Conservation (phyloP, 2,329 filamentous ascomycete species). For the Aspergillus spinulosporus region DNA sequence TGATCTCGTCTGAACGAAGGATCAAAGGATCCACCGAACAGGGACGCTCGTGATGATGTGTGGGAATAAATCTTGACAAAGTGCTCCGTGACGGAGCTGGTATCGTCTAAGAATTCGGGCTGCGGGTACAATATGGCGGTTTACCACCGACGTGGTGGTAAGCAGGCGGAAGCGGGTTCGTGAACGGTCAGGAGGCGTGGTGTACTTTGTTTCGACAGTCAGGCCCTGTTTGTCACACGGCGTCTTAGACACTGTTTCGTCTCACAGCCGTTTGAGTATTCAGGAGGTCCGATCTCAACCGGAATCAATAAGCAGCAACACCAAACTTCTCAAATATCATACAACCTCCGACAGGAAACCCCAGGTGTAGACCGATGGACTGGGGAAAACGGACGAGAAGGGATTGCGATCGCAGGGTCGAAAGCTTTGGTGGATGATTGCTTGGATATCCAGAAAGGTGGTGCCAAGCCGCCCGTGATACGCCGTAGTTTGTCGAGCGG, state of each 20-base stretch:
- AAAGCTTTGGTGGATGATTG: background rate
- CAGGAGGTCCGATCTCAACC: constrained; percentile 18
- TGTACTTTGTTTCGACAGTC: constrained; percentile 9
- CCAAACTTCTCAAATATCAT: constrained; percentile 10
- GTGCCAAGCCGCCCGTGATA: constrained; percentile 25
- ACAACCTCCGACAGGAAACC: constrained; percentile 17
- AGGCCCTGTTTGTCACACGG: constrained; percentile 9
- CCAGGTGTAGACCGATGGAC: constrained; percentile 10
- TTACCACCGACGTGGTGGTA: constrained; percentile 34
- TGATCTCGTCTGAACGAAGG: constrained; percentile 51
- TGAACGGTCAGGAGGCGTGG: background rate
- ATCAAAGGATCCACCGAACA: constrained; percentile 59
- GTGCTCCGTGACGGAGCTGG: constrained; percentile 44
- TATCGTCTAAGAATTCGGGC: constrained; percentile 26
- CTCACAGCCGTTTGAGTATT: constrained; percentile 11
- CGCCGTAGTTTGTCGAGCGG: constrained; percentile 23
- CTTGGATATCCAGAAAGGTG: constrained; percentile 9
- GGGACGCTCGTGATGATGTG: constrained; percentile 55
- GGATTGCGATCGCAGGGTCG: background rate
- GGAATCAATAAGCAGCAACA: constrained; percentile 6
- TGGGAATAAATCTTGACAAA: constrained; percentile 57
- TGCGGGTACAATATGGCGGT: constrained; percentile 37
- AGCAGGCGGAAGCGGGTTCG: constrained; percentile 2
- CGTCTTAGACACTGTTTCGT: constrained; percentile 4
- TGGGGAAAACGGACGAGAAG: background rate